Conservation (phyloP, 306 rosid species). For the Oxytropis ochrocephala region DNA sequence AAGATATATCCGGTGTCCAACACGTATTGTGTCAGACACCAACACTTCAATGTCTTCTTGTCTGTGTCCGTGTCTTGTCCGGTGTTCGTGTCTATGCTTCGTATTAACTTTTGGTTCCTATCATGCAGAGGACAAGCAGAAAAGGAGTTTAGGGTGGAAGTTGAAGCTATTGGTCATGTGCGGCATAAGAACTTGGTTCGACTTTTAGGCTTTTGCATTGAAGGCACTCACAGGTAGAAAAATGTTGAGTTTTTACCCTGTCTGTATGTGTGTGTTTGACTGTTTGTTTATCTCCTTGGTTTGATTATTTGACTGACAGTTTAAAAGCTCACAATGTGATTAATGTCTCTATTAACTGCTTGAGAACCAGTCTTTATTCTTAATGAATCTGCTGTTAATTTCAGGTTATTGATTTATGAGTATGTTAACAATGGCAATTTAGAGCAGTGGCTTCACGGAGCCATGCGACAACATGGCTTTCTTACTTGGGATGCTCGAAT, state of each 20-base stretch:
- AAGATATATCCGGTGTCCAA: no score
- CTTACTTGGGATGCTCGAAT: conserved; percentile 80
- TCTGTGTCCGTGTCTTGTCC: no score
- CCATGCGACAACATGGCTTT: conserved; percentile 68
- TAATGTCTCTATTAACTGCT: neutral
- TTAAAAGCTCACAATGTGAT: neutral
- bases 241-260: neutral
- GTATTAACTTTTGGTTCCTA: neutral
- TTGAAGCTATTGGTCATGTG: conserved; percentile 87
- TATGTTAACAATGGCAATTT: conserved; percentile 40
- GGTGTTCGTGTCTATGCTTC: no score
- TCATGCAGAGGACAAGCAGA: conserved; percentile 80
- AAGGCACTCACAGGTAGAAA: conserved; percentile 73
- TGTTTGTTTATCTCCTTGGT: neutral
- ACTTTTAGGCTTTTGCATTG: conserved; percentile 74
- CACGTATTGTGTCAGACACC: no score
- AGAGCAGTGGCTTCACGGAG: conserved; percentile 43
- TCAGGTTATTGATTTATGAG: conserved; percentile 69
- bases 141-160: conserved; percentile 47
- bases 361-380: neutral
- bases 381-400: conserved; percentile 14
- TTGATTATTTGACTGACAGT: neutral
- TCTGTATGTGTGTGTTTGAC: neutral
- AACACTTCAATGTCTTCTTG: no score
- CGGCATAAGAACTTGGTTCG: conserved; percentile 86